phyloP scores from a whole-genome alignment of 2,329 filamentous ascomycete genomes.

The Chaetomium globosum region DNA sequence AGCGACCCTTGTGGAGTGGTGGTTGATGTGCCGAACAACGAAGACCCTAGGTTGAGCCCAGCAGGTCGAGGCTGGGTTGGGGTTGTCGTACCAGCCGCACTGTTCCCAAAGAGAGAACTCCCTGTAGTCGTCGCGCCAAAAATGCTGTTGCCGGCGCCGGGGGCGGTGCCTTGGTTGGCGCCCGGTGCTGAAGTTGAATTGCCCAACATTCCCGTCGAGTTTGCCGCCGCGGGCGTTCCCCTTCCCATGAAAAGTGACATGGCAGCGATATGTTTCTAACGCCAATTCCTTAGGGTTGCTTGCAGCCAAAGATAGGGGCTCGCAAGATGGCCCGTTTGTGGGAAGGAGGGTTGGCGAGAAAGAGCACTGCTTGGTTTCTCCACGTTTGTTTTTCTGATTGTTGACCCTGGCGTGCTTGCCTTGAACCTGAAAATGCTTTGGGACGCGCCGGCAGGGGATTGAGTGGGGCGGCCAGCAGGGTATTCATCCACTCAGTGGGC shows the following conservation, averaged over 20 bases:
- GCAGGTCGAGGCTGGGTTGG: slow-evolving; percentile 9
- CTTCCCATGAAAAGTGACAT: slow-evolving; percentile 33
- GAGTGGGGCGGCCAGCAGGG: slow-evolving; percentile 19
- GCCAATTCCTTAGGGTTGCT: not conserved
- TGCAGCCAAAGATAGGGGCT: slow-evolving; percentile 13
- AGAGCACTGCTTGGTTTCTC: not conserved
- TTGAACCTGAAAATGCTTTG: slow-evolving; percentile 21
- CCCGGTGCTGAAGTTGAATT: not conserved
- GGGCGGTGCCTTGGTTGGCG: not conserved
- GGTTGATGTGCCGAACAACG: slow-evolving; percentile 28
- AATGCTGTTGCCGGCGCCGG: slow-evolving; percentile 27
- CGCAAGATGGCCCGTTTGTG: slow-evolving; percentile 23
- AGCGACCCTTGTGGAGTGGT: slow-evolving; percentile 28
- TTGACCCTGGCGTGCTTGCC: slow-evolving; percentile 3
- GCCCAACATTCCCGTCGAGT: slow-evolving; percentile 18
- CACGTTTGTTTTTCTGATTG: slow-evolving; percentile 5
- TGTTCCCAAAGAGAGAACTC: slow-evolving; percentile 24
- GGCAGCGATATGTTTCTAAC: not conserved
- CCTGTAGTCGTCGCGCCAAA: slow-evolving; percentile 28
- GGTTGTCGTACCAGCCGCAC: slow-evolving; percentile 9
- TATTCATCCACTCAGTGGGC: not conserved
- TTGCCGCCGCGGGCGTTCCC: slow-evolving; percentile 28
- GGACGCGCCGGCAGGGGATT: slow-evolving; percentile 14
- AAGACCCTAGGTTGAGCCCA: slow-evolving; percentile 19
- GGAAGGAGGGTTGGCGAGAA: not conserved